Evolutionary conservation across 2,329 filamentous ascomycete species (phyloP).

Genomic region (Trichoderma arundinaceum): DNA sequence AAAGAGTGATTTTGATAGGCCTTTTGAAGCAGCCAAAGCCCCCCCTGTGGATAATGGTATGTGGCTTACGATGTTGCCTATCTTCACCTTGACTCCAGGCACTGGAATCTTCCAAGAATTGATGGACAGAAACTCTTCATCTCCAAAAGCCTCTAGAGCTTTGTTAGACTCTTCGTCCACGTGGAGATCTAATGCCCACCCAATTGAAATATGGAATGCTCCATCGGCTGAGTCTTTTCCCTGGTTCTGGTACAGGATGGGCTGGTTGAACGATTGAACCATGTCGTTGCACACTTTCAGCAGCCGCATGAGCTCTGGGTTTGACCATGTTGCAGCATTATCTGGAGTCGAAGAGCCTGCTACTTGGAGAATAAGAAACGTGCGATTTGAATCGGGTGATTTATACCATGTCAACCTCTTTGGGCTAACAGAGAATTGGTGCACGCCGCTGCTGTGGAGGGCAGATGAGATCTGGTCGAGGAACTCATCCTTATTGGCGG

Average conservation of each 20-base stretch:
- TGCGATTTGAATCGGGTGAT: constrained; percentile 67
- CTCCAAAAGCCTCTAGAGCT: constrained; percentile 38
- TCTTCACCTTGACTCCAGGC: constrained; percentile 71
- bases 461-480: constrained; percentile 57
- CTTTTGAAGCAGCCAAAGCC: constrained; percentile 11
- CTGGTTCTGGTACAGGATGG: constrained; percentile 66
- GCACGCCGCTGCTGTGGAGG: constrained; percentile 43
- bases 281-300: constrained; percentile 70
- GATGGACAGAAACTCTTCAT: constrained; percentile 41
- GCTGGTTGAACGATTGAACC: constrained; percentile 66
- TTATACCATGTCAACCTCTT: constrained; percentile 55
- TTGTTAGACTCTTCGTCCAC: constrained; percentile 45
- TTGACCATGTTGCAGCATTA: constrained; percentile 42
- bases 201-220: constrained; percentile 87
- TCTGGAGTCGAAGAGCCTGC: constrained; percentile 36
- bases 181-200: constrained; percentile 73
- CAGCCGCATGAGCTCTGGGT: constrained; percentile 65
- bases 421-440: constrained; percentile 49
- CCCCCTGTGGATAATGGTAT: constrained; percentile 45
- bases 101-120: constrained; percentile 58
- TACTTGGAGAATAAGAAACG: constrained; percentile 83
- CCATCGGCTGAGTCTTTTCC: constrained; percentile 37
- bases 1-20: constrained; percentile 29
- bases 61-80: constrained; percentile 70
- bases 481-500: constrained; percentile 74